phyloP scores from a whole-genome alignment of 1,284 basidiomycete species.

The Stereum hirsutum region DNA sequence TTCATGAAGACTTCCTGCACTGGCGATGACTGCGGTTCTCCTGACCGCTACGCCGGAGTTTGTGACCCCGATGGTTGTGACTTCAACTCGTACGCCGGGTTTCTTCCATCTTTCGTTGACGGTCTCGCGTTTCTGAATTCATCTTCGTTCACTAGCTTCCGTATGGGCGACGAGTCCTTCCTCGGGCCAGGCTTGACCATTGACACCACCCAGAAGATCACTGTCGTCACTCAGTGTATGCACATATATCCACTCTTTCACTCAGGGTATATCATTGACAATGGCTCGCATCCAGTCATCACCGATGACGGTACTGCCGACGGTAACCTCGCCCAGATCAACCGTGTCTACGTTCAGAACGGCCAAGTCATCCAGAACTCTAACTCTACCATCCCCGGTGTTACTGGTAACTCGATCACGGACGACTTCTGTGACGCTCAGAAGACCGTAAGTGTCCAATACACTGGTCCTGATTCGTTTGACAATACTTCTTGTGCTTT shows the following conservation, averaged over 20 bases:
- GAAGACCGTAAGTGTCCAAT: constrained; percentile 26
- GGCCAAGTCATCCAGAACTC: constrained; percentile 43
- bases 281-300: too few species aligned
- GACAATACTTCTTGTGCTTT: too few species aligned
- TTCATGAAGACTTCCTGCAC: constrained; percentile 31
- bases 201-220: constrained; percentile 36
- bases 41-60: constrained; percentile 29
- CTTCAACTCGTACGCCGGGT: constrained; percentile 41
- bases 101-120: too few species aligned
- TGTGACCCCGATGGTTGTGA: constrained; percentile 48
- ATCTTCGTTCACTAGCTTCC: too few species aligned
- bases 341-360: constrained; percentile 44
- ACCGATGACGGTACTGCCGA: constrained; percentile 34
- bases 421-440: constrained; percentile 27
- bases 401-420: constrained; percentile 28
- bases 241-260: too few species aligned
- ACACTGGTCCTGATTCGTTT: too few species aligned
- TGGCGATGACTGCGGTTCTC: constrained; percentile 28
- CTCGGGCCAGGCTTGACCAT: constrained; percentile 34
- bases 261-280: too few species aligned
- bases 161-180: constrained; percentile 39
- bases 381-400: constrained; percentile 30
- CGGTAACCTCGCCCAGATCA: constrained; percentile 39
- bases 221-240: constrained; percentile 36
- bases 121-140: too few species aligned